Evolutionary conservation across 352 stramenopile genomes (phyloP).

Genomic region (Phytophthora cactorum): DNA sequence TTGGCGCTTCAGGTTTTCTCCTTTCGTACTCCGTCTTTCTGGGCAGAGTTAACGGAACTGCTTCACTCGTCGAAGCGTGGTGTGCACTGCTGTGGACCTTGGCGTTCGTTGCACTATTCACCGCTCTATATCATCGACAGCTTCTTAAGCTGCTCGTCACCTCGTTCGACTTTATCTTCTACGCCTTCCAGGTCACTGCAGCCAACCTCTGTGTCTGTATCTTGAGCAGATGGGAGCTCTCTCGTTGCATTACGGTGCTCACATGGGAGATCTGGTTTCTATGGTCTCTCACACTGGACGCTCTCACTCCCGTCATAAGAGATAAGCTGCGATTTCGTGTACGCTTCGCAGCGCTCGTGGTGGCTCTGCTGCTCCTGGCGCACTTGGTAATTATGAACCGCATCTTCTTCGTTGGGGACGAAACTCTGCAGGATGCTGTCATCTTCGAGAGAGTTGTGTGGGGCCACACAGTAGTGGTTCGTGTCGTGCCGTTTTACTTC

Average conservation of each 20-base stretch:
- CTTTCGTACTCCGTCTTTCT: too few relatives aligned
- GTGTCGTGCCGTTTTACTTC: conserved; percentile 24
- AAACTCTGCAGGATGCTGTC: conserved; percentile 11
- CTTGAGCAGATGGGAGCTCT: conserved; percentile 20
- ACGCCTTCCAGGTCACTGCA: conserved; percentile 30
- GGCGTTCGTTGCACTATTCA: conserved; percentile 22
- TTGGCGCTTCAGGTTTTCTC: too few relatives aligned
- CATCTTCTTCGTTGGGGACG: conserved; percentile 18
- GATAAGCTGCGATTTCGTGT: conserved; percentile 31
- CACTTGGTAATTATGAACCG: conserved; percentile 17
- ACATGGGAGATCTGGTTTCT: conserved; percentile 32
- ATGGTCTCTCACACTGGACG: conserved; percentile 37
- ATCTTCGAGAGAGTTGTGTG: conserved; percentile 11
- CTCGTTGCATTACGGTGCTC: conserved; percentile 9
- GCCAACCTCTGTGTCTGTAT: conserved; percentile 38
- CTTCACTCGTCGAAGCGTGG: too few relatives aligned
- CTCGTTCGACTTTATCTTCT: conserved; percentile 55
- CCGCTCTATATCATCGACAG: conserved; percentile 32
- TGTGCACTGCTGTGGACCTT: conserved; percentile 11
- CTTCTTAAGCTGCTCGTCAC: conserved; percentile 33
- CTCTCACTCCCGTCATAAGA: conserved; percentile 36
- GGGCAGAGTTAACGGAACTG: too few relatives aligned
- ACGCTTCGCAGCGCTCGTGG: conserved; percentile 14
- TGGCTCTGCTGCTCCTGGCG: conserved; percentile 10
- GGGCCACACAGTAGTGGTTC: conserved; percentile 12